These are phyloP conservation scores for Penicillium sp. DNA, from an alignment of 2,329 filamentous ascomycete species.

Conservation along the genomic window DNA sequence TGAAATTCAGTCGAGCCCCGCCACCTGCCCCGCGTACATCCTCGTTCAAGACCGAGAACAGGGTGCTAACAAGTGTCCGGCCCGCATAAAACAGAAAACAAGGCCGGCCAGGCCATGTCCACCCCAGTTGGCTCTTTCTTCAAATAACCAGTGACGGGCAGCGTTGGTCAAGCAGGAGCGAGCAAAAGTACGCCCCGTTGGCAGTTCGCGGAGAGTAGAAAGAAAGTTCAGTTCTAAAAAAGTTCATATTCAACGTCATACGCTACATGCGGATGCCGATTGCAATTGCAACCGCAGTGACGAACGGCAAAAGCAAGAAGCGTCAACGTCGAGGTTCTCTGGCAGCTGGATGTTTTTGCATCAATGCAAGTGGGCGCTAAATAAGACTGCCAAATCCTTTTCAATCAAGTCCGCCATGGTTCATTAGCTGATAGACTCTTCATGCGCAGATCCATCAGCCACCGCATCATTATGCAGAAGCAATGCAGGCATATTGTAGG, in stretches of 20 bases:
- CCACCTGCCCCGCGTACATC: neutral
- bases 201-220: neutral
- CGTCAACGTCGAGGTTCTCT: neutral
- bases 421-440: slow-evolving; percentile 7
- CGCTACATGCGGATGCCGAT: neutral
- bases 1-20: neutral
- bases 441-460: slow-evolving; percentile 6
- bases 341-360: neutral
- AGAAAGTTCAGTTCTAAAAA: neutral
- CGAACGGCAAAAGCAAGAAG: neutral
- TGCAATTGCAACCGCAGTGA: neutral
- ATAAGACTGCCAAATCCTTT: neutral
- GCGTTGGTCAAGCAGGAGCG: neutral
- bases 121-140: neutral
- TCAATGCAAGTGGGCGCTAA: neutral
- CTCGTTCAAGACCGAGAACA: neutral
- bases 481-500: slow-evolving; percentile 1
- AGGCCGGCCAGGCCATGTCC: neutral
- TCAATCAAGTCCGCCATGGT: neutral
- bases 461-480: slow-evolving; percentile 13
- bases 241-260: neutral
- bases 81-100: neutral
- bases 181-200: neutral
- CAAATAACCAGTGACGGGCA: neutral
- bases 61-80: neutral